A percentile compares a stretch with the other conserved stretches of the same genome.
These are phyloP conservation scores for Rubia tinctorum DNA, from an alignment of 305 asterid species.

Conservation along the genomic window DNA sequence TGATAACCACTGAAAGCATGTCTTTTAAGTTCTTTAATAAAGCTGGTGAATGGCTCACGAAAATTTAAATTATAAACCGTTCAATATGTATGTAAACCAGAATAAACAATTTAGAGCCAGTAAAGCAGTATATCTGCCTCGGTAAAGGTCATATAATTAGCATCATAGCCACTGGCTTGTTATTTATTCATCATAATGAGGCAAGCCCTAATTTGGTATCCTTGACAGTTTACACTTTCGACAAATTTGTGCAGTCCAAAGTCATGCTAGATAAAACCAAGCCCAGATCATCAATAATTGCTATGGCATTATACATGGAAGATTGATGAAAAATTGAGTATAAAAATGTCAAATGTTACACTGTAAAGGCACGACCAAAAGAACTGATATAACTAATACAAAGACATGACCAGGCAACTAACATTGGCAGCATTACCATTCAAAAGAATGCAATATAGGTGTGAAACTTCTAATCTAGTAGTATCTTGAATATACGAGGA, in stretches of 20 bases:
- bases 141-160: background rate
- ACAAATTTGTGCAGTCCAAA: background rate
- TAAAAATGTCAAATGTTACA: background rate
- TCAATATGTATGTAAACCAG: background rate
- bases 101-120: background rate
- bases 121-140: background rate
- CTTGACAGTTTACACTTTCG: background rate
- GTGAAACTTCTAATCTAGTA: background rate
- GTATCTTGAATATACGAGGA: background rate
- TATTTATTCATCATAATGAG: background rate
- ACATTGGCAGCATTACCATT: background rate
- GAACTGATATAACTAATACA: background rate
- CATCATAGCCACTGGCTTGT: background rate
- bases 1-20: background rate
- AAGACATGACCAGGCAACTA: background rate
- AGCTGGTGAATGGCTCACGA: background rate
- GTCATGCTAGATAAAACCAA: background rate
- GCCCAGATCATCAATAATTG: background rate
- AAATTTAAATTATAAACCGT: background rate
- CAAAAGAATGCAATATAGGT: background rate
- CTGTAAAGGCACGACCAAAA: background rate
- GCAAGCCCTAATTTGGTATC: background rate
- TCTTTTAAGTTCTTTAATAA: background rate
- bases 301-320: background rate
- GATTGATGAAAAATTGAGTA: background rate